These are phyloP conservation scores for Schizochytrium sp. DNA, from an alignment of 108 stramenopile species.

Conservation along the genomic window DNA sequence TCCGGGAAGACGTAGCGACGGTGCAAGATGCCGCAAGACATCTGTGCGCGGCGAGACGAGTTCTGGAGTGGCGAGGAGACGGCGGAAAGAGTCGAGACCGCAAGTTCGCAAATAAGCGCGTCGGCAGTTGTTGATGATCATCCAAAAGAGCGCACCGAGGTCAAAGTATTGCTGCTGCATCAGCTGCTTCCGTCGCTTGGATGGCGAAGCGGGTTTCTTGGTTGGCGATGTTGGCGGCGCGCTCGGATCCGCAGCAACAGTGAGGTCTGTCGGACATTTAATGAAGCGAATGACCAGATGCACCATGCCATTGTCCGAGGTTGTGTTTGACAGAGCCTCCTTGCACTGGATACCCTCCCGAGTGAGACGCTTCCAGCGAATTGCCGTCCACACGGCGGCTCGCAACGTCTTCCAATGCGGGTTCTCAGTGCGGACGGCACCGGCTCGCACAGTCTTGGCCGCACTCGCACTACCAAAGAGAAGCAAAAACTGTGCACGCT, in stretches of 20 bases:
- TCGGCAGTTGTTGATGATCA: constrained; percentile 12
- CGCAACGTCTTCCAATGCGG: not conserved
- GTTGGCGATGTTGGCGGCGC: not conserved
- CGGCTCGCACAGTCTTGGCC: not conserved
- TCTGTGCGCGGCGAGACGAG: not conserved
- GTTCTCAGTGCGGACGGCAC: not conserved
- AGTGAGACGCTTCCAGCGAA: not conserved
- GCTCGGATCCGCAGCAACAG: not conserved
- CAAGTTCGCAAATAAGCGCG: not conserved
- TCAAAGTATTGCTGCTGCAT: constrained; percentile 12
- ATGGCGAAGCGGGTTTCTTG: constrained; percentile 2
- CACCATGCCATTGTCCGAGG: not conserved
- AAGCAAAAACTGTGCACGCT: not conserved
- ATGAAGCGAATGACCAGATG: not conserved
- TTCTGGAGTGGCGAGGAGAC: not conserved
- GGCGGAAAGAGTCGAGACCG: not conserved
- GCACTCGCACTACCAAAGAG: not conserved
- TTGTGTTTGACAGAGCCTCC: not conserved
- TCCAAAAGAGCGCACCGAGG: not conserved
- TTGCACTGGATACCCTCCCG: not conserved
- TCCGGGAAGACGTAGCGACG: not conserved
- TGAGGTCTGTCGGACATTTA: not conserved
- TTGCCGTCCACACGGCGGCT: not conserved
- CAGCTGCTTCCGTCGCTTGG: constrained; percentile 4
- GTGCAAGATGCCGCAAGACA: not conserved